These are phyloP conservation scores for Colletotrichum plurivorum DNA, from an alignment of 2,329 filamentous ascomycete genomes.

Conservation along the genomic window DNA sequence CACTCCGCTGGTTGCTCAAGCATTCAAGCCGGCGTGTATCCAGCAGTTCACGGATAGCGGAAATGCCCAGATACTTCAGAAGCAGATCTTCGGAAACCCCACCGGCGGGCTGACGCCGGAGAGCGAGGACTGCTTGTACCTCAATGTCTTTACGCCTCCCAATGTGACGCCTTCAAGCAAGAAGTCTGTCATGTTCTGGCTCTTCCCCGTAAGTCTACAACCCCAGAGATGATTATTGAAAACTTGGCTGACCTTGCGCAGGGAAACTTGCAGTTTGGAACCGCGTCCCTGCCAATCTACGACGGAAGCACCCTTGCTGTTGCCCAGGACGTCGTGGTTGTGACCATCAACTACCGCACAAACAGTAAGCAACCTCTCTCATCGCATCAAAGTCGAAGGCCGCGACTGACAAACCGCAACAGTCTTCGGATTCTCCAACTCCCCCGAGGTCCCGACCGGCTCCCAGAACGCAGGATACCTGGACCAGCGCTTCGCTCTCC, in stretches of 20 bases:
- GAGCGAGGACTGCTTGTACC: conserved; percentile 52
- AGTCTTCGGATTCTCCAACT: conserved; percentile 40
- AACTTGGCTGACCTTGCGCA: neutral
- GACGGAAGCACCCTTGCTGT: conserved; percentile 33
- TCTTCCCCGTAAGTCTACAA: conserved; percentile 28
- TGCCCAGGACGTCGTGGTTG: conserved; percentile 31
- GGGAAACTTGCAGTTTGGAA: conserved; percentile 39
- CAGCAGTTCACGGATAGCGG: conserved; percentile 28
- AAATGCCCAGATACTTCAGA: conserved; percentile 8
- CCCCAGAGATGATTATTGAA: neutral
- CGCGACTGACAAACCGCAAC: neutral
- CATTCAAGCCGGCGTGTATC: conserved; percentile 33
- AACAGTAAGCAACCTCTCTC: conserved; percentile 16
- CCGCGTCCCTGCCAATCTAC: conserved; percentile 30
- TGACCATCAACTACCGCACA: conserved; percentile 37
- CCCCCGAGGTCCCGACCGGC: conserved; percentile 26
- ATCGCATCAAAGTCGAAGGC: neutral
- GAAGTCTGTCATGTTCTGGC: conserved; percentile 42
- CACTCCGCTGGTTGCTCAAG: conserved; percentile 13
- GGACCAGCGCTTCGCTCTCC: conserved; percentile 69
- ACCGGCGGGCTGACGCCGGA: conserved; percentile 38
- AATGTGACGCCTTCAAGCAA: conserved; percentile 19
- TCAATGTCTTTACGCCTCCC: conserved; percentile 50
- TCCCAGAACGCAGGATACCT: conserved; percentile 65
- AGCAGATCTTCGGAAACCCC: conserved; percentile 32